A percentile compares a stretch with the other conserved stretches of the same genome.
These are phyloP conservation scores for Aspergillus biplanus DNA, from an alignment of 495 filamentous ascomycete genomes.

Conservation along the genomic window DNA sequence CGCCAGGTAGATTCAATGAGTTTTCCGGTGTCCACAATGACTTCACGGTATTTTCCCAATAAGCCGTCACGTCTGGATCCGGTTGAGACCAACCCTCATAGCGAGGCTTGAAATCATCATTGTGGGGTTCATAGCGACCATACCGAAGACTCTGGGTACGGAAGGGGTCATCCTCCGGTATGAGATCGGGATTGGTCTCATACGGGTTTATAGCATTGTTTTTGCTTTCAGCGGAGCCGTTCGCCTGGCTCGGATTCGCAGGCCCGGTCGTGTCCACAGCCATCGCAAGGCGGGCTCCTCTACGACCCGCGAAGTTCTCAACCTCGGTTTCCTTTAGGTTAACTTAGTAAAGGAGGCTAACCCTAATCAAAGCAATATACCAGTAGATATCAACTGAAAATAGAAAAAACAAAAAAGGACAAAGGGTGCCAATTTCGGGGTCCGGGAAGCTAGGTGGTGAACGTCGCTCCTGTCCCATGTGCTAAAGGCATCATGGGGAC, in stretches of 20 bases:
- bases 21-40: conserved; percentile 38
- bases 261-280: conserved; percentile 28
- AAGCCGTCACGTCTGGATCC: conserved; percentile 34
- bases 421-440: conserved; percentile 1
- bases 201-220: conserved; percentile 34
- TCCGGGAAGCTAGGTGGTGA: conserved; percentile 15
- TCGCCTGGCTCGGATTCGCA: conserved; percentile 30
- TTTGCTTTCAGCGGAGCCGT: conserved; percentile 28
- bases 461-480: conserved; percentile 25
- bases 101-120: conserved; percentile 43
- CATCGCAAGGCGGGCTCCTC: conserved; percentile 25
- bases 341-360: neutral
- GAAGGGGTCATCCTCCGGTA: conserved; percentile 44
- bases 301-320: conserved; percentile 10
- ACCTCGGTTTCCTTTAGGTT: conserved; percentile 3
- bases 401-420: neutral
- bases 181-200: conserved; percentile 38
- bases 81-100: conserved; percentile 40
- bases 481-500: conserved; percentile 33
- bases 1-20: conserved; percentile 38
- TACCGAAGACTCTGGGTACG: conserved; percentile 41
- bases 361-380: neutral
- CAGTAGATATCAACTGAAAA: neutral
- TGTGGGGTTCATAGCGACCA: conserved; percentile 46
- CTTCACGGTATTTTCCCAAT: conserved; percentile 42